Evolutionary conservation across 441 rosid species (phyloP).

Genomic region (Populus hybrid): DNA sequence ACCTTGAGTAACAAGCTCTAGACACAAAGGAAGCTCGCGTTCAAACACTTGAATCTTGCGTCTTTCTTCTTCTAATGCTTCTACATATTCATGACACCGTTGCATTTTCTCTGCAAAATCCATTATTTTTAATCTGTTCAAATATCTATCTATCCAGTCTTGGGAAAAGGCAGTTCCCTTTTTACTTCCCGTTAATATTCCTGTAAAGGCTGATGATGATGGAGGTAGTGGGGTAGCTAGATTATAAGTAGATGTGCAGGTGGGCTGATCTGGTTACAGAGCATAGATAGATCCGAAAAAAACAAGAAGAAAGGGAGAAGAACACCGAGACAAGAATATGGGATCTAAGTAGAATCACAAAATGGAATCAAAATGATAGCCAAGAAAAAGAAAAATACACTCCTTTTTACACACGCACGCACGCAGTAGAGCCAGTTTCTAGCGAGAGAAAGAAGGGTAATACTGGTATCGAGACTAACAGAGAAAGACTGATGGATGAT

Average conservation of each 20-base stretch:
- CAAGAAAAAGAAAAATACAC: not conserved
- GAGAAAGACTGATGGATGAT: not conserved
- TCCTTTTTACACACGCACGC: not conserved
- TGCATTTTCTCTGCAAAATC: conserved; percentile 53
- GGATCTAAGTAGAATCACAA: conserved; percentile 56
- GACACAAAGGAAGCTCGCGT: conserved; percentile 91
- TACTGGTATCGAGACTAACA: not conserved
- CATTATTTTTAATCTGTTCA: conserved; percentile 21
- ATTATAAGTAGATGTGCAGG: conserved; percentile 5
- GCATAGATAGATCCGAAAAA: conserved; percentile 51
- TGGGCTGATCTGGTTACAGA: conserved; percentile 3
- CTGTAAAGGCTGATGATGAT: not conserved
- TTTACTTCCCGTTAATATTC: not conserved
- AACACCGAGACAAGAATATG: conserved; percentile 17
- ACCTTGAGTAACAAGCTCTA: conserved; percentile 91
- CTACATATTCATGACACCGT: conserved; percentile 54
- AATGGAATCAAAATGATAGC: conserved; percentile 41
- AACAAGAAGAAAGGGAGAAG: conserved; percentile 13
- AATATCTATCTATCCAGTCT: not conserved
- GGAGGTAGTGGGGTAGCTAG: not conserved
- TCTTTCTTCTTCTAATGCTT: conserved; percentile 72
- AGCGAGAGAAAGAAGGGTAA: not conserved
- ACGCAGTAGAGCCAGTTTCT: not conserved
- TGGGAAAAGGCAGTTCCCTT: not conserved
- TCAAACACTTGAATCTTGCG: conserved; percentile 82